Evolutionary conservation across 2,329 filamentous ascomycete species (phyloP).

Genomic region (Macrophomina tecta): DNA sequence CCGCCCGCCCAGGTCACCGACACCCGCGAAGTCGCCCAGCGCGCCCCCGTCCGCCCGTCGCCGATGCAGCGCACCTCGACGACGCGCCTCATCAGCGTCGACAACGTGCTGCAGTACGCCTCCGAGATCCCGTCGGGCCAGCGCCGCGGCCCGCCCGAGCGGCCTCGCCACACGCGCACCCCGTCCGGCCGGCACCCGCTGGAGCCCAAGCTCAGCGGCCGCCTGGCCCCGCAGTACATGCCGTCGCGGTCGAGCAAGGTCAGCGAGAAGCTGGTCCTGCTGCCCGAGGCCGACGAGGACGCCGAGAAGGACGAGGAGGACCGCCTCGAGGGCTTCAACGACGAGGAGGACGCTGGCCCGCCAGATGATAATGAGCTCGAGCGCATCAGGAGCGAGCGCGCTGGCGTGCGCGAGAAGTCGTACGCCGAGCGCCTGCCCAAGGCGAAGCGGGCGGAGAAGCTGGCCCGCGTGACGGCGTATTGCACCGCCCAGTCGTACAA

Average conservation of each 20-base stretch:
- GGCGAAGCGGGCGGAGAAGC: constrained; percentile 80
- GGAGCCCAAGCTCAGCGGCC: constrained; percentile 62
- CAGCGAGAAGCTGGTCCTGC: constrained; percentile 93
- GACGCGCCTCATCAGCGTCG: constrained; percentile 78
- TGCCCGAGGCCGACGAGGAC: constrained; percentile 76
- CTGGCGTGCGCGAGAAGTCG: constrained; percentile 74
- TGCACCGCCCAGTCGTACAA: constrained; percentile 95
- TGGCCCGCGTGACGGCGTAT: constrained; percentile 91
- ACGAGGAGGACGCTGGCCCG: constrained; percentile 66
- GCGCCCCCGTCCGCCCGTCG: constrained; percentile 42
- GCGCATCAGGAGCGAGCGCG: constrained; percentile 71
- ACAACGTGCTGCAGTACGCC: constrained; percentile 92
- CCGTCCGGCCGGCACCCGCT: constrained; percentile 58
- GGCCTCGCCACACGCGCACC: constrained; percentile 56
- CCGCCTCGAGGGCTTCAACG: constrained; percentile 60
- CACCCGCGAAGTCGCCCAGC: constrained; percentile 53
- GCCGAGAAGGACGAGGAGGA: constrained; percentile 51
- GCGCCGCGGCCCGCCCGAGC: constrained; percentile 69
- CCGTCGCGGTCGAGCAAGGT: constrained; percentile 91
- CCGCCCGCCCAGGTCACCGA: constrained; percentile 59
- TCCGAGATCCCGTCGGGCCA: constrained; percentile 96
- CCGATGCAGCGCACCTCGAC: constrained; percentile 54
- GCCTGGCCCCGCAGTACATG: constrained; percentile 65
- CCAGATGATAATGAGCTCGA: constrained; percentile 70
- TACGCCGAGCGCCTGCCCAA: constrained; percentile 95